Conservation (phyloP, 1,284 basidiomycete genomes). For the Schizophyllum amplum region DNA sequence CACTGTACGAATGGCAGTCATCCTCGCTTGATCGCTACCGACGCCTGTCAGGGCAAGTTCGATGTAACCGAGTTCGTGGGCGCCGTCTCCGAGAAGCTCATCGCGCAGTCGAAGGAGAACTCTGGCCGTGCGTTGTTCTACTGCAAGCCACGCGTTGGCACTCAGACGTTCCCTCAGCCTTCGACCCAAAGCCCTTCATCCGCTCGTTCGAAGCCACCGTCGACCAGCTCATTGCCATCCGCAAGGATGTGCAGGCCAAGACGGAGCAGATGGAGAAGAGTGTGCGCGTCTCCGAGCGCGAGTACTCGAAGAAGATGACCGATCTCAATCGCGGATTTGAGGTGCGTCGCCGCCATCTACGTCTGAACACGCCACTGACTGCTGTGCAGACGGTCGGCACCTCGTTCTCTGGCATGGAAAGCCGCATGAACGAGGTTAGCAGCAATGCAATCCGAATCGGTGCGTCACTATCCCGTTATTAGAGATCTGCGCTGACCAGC, state of each 20-base stretch:
- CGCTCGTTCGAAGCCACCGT: constrained; percentile 86
- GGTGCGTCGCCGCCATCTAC: constrained; percentile 33
- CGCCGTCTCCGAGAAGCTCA: constrained; percentile 78
- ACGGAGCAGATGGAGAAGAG: constrained; percentile 90
- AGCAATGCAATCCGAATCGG: constrained; percentile 93
- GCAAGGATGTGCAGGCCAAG: constrained; percentile 82
- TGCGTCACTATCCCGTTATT: constrained; percentile 23
- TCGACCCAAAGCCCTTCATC: constrained; percentile 92
- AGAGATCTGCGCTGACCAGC: constrained; percentile 6
- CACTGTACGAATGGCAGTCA: constrained; percentile 34
- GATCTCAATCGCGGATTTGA: constrained; percentile 93
- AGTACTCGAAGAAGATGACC: constrained; percentile 89
- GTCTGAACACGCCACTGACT: constrained; percentile 3
- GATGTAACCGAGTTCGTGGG: constrained; percentile 88
- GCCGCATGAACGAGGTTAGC: constrained; percentile 88
- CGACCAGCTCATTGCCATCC: constrained; percentile 77
- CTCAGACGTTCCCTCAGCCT: constrained; percentile 39
- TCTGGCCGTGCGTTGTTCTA: constrained; percentile 64
- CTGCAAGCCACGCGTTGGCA: neutral
- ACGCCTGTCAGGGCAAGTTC: constrained; percentile 68
- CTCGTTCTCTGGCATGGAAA: constrained; percentile 82
- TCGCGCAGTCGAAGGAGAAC: constrained; percentile 73
- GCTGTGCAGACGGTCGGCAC: constrained; percentile 62
- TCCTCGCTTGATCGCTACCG: neutral
- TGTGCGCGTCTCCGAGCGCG: constrained; percentile 84